Percentiles rank a stretch among this genome's conserved stretches.
phyloP scores from a whole-genome alignment of 345 rosid species.

The Ailanthus altissimus region DNA sequence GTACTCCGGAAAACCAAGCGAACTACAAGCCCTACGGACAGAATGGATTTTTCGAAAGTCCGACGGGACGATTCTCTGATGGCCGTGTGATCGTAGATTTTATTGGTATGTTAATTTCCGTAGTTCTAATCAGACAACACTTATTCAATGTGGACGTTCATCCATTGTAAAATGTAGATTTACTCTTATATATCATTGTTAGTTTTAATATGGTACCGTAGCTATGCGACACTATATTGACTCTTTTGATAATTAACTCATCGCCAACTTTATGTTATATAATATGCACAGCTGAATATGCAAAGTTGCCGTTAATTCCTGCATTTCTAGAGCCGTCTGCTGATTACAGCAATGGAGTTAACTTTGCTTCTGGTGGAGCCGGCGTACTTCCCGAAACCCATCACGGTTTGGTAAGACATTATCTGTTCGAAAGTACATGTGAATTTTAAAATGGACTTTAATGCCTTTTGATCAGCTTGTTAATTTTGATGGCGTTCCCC shows the following conservation, averaged over 20 bases:
- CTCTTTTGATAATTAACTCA: neutral
- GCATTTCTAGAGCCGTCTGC: slow-evolving; percentile 42
- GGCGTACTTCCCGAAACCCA: slow-evolving; percentile 56
- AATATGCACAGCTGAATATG: slow-evolving; percentile 43
- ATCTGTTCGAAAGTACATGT: neutral
- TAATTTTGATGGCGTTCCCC: neutral
- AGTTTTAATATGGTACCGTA: too few species aligned
- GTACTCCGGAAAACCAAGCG: slow-evolving; percentile 42
- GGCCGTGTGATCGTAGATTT: slow-evolving; percentile 57
- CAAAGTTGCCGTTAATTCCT: slow-evolving; percentile 53
- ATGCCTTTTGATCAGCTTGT: neutral
- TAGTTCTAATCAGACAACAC: too few species aligned
- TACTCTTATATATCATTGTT: too few species aligned
- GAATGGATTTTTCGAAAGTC: slow-evolving; percentile 39
- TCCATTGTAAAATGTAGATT: too few species aligned
- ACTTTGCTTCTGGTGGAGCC: slow-evolving; percentile 58
- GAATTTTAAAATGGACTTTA: neutral
- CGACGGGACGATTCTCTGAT: slow-evolving; percentile 56
- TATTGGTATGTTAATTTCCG: slow-evolving; percentile 32
- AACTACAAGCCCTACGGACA: slow-evolving; percentile 46
- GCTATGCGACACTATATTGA: too few species aligned
- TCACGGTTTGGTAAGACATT: slow-evolving; percentile 38
- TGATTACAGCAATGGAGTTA: slow-evolving; percentile 38
- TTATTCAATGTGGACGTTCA: too few species aligned
- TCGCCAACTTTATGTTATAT: neutral